A percentile compares a stretch with the other conserved stretches of the same genome.
These are phyloP conservation scores for Hypoxylon crocopeplum DNA, from an alignment of 495 filamentous ascomycete genomes.

Conservation along the genomic window DNA sequence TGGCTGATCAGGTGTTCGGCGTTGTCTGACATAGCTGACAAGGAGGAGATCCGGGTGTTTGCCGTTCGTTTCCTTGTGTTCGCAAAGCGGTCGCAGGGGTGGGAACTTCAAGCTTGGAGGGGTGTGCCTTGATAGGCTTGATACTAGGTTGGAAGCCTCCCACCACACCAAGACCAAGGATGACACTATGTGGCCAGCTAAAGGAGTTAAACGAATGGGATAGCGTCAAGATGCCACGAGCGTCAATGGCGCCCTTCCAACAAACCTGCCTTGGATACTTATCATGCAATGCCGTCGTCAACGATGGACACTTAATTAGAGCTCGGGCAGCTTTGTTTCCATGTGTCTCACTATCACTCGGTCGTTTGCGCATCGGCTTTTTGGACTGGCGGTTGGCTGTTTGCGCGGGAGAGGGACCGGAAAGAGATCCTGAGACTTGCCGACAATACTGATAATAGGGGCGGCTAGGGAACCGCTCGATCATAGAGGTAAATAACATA, in stretches of 20 bases:
- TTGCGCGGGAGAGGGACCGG: constrained; percentile 5
- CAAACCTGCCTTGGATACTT: constrained; percentile 23
- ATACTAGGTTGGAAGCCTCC: constrained; percentile 3
- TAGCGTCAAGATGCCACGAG: constrained; percentile 50
- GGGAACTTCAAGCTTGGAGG: constrained; percentile 24
- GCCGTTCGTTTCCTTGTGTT: constrained; percentile 24
- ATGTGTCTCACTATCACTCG: constrained; percentile 10
- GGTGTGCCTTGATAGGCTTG: constrained; percentile 11
- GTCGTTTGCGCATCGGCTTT: constrained; percentile 11
- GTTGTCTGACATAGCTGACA: constrained; percentile 32
- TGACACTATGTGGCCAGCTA: constrained; percentile 5
- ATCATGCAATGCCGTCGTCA: constrained; percentile 15
- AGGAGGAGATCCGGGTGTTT: constrained; percentile 20
- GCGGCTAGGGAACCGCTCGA: background rate
- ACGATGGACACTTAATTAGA: constrained; percentile 7
- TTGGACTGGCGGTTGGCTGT: background rate
- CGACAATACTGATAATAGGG: background rate
- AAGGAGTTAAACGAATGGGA: constrained; percentile 50
- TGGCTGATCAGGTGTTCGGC: constrained; percentile 34
- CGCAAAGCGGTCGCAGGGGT: constrained; percentile 15
- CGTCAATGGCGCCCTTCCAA: constrained; percentile 22
- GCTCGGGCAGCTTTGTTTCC: background rate
- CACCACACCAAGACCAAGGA: constrained; percentile 17
- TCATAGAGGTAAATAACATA: constrained; percentile 5
- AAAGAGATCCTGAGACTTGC: constrained; percentile 1